These are phyloP conservation scores for Ophioceras dolichostomum DNA, from an alignment of 2,329 filamentous ascomycete genomes.

Conservation along the genomic window DNA sequence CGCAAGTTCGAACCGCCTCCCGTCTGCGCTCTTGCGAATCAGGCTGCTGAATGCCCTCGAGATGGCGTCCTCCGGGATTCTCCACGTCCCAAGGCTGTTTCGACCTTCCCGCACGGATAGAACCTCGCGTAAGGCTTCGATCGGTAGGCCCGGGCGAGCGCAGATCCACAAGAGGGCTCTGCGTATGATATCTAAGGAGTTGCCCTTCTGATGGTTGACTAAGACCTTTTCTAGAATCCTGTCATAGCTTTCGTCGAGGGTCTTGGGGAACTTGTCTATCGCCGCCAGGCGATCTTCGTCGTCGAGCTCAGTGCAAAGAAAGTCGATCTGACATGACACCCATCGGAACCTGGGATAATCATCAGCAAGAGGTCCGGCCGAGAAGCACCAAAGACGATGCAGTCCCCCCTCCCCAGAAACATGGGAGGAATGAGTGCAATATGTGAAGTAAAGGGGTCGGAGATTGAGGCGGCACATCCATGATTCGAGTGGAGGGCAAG, in stretches of 20 bases:
- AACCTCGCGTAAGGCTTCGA: not conserved
- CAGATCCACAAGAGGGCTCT: constrained; percentile 1
- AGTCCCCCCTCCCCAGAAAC: no score
- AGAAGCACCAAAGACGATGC: no score
- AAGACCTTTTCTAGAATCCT: constrained; percentile 1
- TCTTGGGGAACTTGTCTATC: not conserved
- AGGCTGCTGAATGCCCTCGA: not conserved
- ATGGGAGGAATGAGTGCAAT: no score
- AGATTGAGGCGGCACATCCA: no score
- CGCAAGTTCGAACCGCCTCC: not conserved
- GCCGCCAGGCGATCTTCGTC: not conserved
- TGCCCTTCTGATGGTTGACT: not conserved
- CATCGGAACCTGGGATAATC: constrained; percentile 1
- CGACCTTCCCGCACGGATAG: not conserved
- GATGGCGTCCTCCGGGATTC: not conserved
- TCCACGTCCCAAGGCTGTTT: not conserved
- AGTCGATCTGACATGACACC: constrained; percentile 1
- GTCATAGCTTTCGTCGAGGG: not conserved
- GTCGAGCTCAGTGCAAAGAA: not conserved
- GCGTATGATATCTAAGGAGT: not conserved
- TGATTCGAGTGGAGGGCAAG: no score
- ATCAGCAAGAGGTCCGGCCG: no score
- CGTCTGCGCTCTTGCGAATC: constrained; percentile 1
- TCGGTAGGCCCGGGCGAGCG: not conserved
- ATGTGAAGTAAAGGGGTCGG: no score